Base-by-base conservation (phyloP, 805 yeast genomes). In the Candida xiaguanensis region DNA sequence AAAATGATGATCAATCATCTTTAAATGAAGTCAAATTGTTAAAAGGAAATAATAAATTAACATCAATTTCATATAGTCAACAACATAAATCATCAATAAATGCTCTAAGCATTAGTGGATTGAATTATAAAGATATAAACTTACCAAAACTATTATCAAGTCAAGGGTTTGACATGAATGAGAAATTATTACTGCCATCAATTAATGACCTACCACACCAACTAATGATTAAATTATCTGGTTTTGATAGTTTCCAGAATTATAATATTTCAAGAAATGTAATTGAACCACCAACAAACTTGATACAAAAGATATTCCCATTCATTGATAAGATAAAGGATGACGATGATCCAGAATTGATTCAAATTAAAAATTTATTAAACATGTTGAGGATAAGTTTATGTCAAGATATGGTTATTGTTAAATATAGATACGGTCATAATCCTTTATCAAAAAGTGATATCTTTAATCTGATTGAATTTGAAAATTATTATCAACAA, bases 341-440 rank as follows among this genome's bases (percentile, higher is more conserved):
- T 8, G 27, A 36, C 3, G 23, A 20, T 2, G 40, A 27, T 11
- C 34, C 38, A 18, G 41, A 34, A 8, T 38, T 42, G 18, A 35
- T 48, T 12, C 38, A 45, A 34, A 34, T 47, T 17, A 48, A 46
- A 15, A 41, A 42, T 5, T 46, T 59, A 24, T 42, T 51, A 24
- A 18, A 37, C 4, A 40, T 49, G 42, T 47, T 61, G 16, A 41
- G 65, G 27, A 40, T 48, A 14, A 40, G 48, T 25, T 44, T 61
- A 28, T 46, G 55, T 27, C 66, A 61, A 46, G 66, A 61, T 35
- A 59, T 61, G 65, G 58, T 55, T 7, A 41, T 53, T 5, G 31
- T 61, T 2, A 47, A 47, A 30, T 36, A 34, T 14, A 36, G 39
- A 17, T 56, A 51, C 38, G 64, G 63, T 4, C 35, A 44, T 4